These are phyloP conservation scores for Colletotrichum sp. DNA, from an alignment of 2,329 filamentous ascomycete species.

Conservation along the genomic window DNA sequence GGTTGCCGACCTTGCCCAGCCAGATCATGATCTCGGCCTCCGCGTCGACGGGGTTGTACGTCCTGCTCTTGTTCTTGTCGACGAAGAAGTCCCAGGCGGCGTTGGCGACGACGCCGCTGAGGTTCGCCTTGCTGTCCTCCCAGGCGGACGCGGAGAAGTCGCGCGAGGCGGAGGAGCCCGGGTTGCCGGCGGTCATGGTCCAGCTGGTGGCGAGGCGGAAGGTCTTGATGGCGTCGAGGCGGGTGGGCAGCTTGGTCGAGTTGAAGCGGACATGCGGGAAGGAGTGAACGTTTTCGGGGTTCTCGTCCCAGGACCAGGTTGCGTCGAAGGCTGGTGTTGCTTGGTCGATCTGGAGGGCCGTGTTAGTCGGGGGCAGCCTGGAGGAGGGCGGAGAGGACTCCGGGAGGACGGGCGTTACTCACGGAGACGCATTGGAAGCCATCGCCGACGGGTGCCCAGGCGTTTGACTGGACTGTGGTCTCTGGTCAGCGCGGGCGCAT, in stretches of 20 bases:
- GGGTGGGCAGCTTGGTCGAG: conserved; percentile 27
- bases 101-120: conserved; percentile 30
- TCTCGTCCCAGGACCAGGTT: conserved; percentile 34
- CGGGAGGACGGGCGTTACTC: background rate
- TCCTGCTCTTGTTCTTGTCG: conserved; percentile 28
- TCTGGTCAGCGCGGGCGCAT: background rate
- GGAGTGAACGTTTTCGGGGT: conserved; percentile 32
- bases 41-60: conserved; percentile 30
- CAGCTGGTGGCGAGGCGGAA: conserved; percentile 30
- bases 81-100: conserved; percentile 38
- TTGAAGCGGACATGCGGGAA: conserved; percentile 37
- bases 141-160: conserved; percentile 20
- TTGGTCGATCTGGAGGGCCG: conserved; percentile 25
- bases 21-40: conserved; percentile 39
- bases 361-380: background rate
- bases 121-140: conserved; percentile 26
- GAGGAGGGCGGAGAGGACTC: background rate
- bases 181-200: conserved; percentile 32
- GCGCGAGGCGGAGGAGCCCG: conserved; percentile 22
- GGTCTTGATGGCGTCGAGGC: conserved; percentile 32
- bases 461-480: conserved; percentile 31
- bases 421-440: conserved; percentile 35
- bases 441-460: conserved; percentile 32
- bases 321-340: conserved; percentile 33
- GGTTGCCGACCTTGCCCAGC: conserved; percentile 31